Evolutionary conservation across 148 eudicot species (phyloP), one percentile per base, ranked within the genome.

Genomic region (Chenopodium album): DNA sequence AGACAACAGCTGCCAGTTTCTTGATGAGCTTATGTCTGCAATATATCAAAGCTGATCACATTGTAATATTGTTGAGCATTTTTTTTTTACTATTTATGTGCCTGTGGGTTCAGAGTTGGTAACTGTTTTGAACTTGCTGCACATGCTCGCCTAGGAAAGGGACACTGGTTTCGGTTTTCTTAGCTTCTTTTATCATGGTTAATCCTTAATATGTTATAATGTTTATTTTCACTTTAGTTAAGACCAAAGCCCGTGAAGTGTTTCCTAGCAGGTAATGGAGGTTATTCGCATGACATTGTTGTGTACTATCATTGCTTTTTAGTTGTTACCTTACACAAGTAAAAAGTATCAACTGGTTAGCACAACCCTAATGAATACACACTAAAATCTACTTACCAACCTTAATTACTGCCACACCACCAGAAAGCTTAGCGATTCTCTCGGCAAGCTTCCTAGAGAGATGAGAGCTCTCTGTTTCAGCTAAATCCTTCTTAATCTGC

Each of bases 401-500:
- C 95, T 92, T 96, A 74, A 96, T 89, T 67, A 94, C 86, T 73
- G 97, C 93, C 79, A 94, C 97, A 19, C 99, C 99, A 78, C 97
- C 97, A 85, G 88, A 88, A 48, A 96, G 98, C 84, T 90, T 96
- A 70, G 99, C 99, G 47, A 96, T 91, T 83, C 99, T 90, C 86
- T 92, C 90, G 7, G 92, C 81, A 60, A 96, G 97, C 89, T 90
- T 92, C 82, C 85, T 73, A 68, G 89, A 83, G 77, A 92, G 41
- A 81, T 79, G 79, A 82, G 87, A 71, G 77, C 79, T 92, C 78
- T 92, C 95, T 71, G 93, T 85, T 82, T 90, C 92, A 52, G 92
- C 89, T 81, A 95, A 90, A 89, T 93, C 98, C 88, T 91, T 95
- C 90, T 95, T 95, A 81, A 95, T 90, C 89, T 96, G 95, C 84